Evolutionary conservation across 176 grass and related monocot species (phyloP).

Genomic region (Luzula sylvatica): DNA sequence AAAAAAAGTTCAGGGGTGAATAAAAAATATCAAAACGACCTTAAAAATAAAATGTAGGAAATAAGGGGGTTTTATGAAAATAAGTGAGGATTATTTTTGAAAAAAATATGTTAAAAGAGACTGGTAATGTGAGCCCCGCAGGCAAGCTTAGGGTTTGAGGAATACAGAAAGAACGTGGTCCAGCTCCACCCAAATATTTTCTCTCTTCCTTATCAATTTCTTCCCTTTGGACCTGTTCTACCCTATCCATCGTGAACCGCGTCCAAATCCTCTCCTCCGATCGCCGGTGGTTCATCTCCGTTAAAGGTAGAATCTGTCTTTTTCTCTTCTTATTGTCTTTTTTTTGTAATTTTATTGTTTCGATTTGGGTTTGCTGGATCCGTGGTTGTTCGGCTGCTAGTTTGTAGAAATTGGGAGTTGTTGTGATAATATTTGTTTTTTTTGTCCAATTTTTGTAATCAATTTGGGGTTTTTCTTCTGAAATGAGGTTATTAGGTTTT

Average conservation of each 20-base stretch:
- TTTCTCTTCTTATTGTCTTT: background rate
- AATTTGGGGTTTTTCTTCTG: background rate
- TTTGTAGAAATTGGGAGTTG: background rate
- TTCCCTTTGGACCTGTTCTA: conserved; percentile 19
- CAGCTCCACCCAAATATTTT: too few relatives aligned
- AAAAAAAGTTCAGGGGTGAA: too few relatives aligned
- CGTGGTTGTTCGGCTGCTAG: conserved; percentile 1
- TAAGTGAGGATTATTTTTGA: too few relatives aligned
- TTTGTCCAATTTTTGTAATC: background rate
- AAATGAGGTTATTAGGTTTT: background rate
- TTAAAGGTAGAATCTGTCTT: background rate
- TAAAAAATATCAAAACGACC: too few relatives aligned
- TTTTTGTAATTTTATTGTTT: background rate
- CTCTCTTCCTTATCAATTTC: background rate
- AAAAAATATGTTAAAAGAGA: too few relatives aligned
- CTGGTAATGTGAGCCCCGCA: too few relatives aligned
- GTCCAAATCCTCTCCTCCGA: background rate
- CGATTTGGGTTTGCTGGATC: conserved; percentile 10
- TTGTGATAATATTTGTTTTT: background rate
- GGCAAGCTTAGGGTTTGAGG: too few relatives aligned
- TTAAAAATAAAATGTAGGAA: too few relatives aligned
- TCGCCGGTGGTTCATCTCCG: background rate
- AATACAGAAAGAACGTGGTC: too few relatives aligned
- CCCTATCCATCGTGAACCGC: conserved; percentile 12
- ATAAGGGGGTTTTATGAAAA: too few relatives aligned